phyloP scores from a whole-genome alignment of 768 basidiomycete species.

The Termitomyces sp. region DNA sequence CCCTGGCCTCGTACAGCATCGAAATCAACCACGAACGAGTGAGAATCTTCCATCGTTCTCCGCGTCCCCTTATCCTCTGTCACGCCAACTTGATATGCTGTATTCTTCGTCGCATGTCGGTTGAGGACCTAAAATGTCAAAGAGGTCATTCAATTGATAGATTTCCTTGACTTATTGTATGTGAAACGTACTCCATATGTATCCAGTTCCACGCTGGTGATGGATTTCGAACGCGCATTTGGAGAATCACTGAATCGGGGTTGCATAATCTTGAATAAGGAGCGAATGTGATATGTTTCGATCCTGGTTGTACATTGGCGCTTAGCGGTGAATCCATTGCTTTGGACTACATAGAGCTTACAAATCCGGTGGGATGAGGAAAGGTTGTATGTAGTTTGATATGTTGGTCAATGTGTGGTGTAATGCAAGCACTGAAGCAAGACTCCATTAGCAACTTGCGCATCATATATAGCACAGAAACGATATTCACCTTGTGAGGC shows the following conservation, averaged over 20 bases:
- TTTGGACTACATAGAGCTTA: background rate
- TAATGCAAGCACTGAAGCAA: background rate
- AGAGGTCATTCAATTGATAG: background rate
- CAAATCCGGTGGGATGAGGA: background rate
- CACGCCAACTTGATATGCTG: constrained; percentile 63
- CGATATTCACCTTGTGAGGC: background rate
- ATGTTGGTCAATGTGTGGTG: background rate
- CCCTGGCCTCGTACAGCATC: constrained; percentile 89
- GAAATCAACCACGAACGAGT: constrained; percentile 95
- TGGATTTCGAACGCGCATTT: constrained; percentile 77
- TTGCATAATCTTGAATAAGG: constrained; percentile 18
- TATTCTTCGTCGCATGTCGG: constrained; percentile 63
- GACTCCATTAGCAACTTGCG: background rate
- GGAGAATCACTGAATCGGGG: constrained; percentile 51
- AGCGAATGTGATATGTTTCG: background rate
- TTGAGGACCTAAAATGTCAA: constrained; percentile 52
- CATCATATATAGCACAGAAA: background rate
- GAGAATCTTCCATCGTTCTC: constrained; percentile 95
- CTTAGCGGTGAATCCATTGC: background rate
- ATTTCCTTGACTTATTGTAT: background rate
- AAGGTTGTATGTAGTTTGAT: background rate
- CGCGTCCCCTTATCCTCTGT: constrained; percentile 86
- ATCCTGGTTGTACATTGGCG: background rate
- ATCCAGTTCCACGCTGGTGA: constrained; percentile 71
- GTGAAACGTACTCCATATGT: constrained; percentile 62